Evolutionary conservation across 164 flowering plant species (phyloP), one percentile per base, ranked within the genome.

Genomic region (Macadamia tetraphylla): DNA sequence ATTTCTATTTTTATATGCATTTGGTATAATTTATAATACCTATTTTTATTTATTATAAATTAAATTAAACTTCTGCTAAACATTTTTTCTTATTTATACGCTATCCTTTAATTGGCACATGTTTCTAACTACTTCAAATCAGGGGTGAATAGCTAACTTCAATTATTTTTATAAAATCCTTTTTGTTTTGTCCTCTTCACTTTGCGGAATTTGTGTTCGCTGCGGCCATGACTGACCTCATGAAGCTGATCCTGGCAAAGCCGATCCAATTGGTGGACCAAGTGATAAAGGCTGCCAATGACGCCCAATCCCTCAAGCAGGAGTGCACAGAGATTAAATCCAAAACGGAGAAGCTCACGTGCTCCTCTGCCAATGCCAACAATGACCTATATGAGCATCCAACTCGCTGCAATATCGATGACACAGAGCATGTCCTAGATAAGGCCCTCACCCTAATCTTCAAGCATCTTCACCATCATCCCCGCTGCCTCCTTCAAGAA

Each of bases 361-460:
- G 11, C 88, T 88, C 23, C 81, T 92, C 64, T 84, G 97, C 0
- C 94, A 88, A 94, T 6, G 86, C 87, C 4, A 74, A 86, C 74
- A 78, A 77, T 69, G 90, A 87, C 63, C 83, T 87, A 40, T 92
- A 92, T 78, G 94, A 92, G 74, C 89, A 94, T 0, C 96, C 96
- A 44, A 86, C 94, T 1, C 87, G 92, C 5, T 84, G 96, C 1
- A 92, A 90, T 76, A 84, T 88, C 60, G 91, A 86, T 58, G 96
- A 90, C 49, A 88, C 98, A 0, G 87, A 89, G 70, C 91, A 88
- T 60, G 87, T 79, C 70, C 94, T 92, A 12, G 90, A 88, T 29
- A 90, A 88, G 52, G 85, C 94, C 35, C 76, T 86, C 0, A 70
- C 76, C 42, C 90, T 92, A 29, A 89, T 87, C 42, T 5, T 60